Conservation (phyloP, 2,329 filamentous ascomycete genomes). For the Cladosporium sp. region DNA sequence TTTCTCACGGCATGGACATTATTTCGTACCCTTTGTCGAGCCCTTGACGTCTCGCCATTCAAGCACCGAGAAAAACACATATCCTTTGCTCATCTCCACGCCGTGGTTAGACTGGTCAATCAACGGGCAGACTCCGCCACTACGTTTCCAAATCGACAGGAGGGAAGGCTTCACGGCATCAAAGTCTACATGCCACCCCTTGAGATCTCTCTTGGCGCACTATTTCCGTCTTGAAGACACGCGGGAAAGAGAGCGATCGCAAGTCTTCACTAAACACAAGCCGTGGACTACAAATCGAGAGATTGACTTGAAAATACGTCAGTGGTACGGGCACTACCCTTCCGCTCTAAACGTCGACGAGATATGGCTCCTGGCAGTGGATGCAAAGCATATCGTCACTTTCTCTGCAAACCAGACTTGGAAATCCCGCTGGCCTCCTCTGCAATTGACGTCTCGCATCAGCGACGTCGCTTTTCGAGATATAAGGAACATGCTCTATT, state of each 20-base stretch:
- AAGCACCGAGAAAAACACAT: constrained; percentile 2
- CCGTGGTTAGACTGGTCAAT: constrained; percentile 42
- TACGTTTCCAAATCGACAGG: constrained; percentile 40
- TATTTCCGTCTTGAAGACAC: constrained; percentile 43
- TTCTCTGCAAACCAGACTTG: constrained; percentile 42
- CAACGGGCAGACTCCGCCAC: constrained; percentile 33
- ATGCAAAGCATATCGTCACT: constrained; percentile 39
- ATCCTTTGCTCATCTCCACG: constrained; percentile 38
- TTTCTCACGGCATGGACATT: constrained; percentile 42
- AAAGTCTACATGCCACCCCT: constrained; percentile 35
- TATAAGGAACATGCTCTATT: constrained; percentile 37
- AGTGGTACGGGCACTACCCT: constrained; percentile 42
- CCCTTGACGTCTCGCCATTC: constrained; percentile 25
- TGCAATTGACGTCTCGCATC: constrained; percentile 38
- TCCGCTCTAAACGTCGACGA: constrained; percentile 41
- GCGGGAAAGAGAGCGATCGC: constrained; percentile 36
- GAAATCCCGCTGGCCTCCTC: constrained; percentile 41
- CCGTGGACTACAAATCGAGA: constrained; percentile 40
- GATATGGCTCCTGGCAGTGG: constrained; percentile 40
- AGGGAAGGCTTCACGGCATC: constrained; percentile 38
- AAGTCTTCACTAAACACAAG: constrained; percentile 40
- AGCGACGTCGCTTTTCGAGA: constrained; percentile 39
- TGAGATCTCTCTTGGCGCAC: constrained; percentile 40
- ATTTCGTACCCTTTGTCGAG: constrained; percentile 40
- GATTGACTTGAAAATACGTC: constrained; percentile 39